A percentile compares a stretch with the other conserved stretches of the same genome.
phyloP scores from a whole-genome alignment of 2,329 filamentous ascomycete genomes.

The Pseudogymnoascus sp. region DNA sequence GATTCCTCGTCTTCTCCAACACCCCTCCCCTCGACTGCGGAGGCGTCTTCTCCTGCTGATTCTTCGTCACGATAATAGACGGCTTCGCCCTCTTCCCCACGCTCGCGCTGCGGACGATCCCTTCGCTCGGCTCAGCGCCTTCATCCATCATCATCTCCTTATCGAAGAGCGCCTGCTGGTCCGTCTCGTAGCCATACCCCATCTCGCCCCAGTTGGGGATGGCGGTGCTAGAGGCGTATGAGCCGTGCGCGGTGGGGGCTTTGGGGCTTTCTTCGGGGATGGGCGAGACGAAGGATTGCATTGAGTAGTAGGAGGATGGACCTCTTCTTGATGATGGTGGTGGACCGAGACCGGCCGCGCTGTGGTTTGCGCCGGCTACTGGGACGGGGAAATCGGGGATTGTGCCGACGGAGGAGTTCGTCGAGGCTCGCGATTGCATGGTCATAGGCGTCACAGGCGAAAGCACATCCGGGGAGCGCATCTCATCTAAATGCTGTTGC shows the following conservation, averaged over 20 bases:
- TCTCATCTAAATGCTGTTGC: slow-evolving; percentile 8
- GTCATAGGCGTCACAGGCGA: slow-evolving; percentile 33
- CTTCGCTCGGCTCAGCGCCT: slow-evolving; percentile 25
- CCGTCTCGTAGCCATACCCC: slow-evolving; percentile 19
- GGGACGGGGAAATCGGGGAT: slow-evolving; percentile 43
- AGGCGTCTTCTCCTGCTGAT: slow-evolving; percentile 7
- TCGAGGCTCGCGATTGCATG: slow-evolving; percentile 43
- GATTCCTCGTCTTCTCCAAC: background rate
- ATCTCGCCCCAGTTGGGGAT: slow-evolving; percentile 56
- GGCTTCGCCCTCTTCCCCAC: slow-evolving; percentile 52
- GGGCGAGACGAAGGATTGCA: slow-evolving; percentile 59
- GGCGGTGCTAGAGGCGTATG: slow-evolving; percentile 62
- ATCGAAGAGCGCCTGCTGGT: slow-evolving; percentile 14
- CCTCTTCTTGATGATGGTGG: slow-evolving; percentile 52
- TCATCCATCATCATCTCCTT: slow-evolving; percentile 21
- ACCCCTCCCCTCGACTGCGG: background rate
- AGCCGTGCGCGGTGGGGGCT: slow-evolving; percentile 46
- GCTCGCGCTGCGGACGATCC: slow-evolving; percentile 52
- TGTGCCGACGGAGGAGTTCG: slow-evolving; percentile 44
- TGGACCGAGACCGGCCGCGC: slow-evolving; percentile 48
- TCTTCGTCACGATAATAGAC: slow-evolving; percentile 41
- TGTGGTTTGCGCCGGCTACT: slow-evolving; percentile 26
- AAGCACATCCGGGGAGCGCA: slow-evolving; percentile 30
- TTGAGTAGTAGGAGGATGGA: slow-evolving; percentile 57
- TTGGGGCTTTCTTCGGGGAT: slow-evolving; percentile 63